Evolutionary conservation across 257 asterid genomes (phyloP), one percentile per base, ranked within the genome.

Genomic region (Anisodus tanguticus): DNA sequence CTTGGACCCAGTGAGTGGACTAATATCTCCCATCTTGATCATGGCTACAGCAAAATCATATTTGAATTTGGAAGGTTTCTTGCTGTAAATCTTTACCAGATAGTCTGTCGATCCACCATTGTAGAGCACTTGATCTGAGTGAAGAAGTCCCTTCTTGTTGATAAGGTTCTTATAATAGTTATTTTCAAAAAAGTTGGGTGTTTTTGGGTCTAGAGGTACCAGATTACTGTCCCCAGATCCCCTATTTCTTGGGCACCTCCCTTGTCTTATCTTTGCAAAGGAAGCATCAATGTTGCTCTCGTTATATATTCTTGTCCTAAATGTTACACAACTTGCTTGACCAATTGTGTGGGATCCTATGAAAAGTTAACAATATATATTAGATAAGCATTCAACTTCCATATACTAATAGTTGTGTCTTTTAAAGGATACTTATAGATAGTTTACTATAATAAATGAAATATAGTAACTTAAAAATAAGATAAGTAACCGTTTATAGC

Each of bases 321-420:
- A 92, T 41, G 7, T 1, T 3, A 86, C 76, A 71, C 95, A 92
- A 55, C 90, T 85, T 17, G 95, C 88, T 68, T 84, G 84, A 13
- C 93, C 93, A 9, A 92, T 90, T 12, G 92, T 90, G 89, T 92
- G 93, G 6, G 92, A 86, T 81, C 95, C 93, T 91, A 82, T 37
- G 8, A 8, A 66, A 26, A n/a, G 1, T 41, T 41, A 41, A 41
- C 45, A 41, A 31, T 31, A 31, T 31, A 41, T 3, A 41, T 41
- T 41, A 41, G 6, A 41, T 19, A 66, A 66, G 41, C 39, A 35
- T 22, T 31, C 19, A 22, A 22, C 19, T 19, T 66, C 0, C 19
- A 4, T 19, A 1, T 10, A 2, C 10, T n/a, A 2, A 13, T 9
- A 51, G 45, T 41, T 41, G 6, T 41, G 45, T 3, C 45, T 41